Percentiles rank a stretch among this genome's conserved stretches.
Conservation (phyloP, 768 basidiomycete genomes). For the Rubroboletus satanas region DNA sequence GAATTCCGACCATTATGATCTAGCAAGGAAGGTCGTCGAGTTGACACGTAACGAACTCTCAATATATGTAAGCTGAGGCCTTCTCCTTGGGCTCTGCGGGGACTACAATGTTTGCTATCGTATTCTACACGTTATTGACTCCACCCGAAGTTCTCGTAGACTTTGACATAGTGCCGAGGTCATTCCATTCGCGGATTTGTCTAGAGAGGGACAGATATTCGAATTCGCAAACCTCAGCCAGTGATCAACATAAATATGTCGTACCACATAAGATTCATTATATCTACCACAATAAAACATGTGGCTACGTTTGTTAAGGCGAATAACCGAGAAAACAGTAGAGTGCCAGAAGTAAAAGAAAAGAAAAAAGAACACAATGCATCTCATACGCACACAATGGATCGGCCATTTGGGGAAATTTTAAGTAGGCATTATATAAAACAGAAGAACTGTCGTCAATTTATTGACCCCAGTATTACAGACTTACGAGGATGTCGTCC, state of each 20-base stretch:
- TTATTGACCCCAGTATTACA: neutral
- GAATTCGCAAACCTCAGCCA: neutral
- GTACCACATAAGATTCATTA: constrained; percentile 14
- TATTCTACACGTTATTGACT: too few relatives aligned
- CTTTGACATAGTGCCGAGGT: neutral
- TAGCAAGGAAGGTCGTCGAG: too few relatives aligned
- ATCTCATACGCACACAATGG: constrained; percentile 12
- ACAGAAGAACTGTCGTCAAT: neutral
- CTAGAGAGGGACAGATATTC: neutral
- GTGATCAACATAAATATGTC: neutral
- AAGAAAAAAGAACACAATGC: constrained; percentile 2
- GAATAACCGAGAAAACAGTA: neutral
- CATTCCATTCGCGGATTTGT: neutral
- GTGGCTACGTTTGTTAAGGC: constrained; percentile 9
- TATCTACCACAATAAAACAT: constrained; percentile 22
- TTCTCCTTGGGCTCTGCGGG: too few relatives aligned
- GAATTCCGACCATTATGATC: too few relatives aligned
- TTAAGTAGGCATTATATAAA: neutral
- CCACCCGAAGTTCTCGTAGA: neutral
- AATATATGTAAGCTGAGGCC: too few relatives aligned
- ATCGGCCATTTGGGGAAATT: constrained; percentile 3
- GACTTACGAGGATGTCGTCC: constrained; percentile 25
- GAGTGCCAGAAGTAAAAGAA: constrained; percentile 3
- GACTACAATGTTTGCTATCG: too few relatives aligned
- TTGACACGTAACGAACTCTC: too few relatives aligned